Evolutionary conservation across 2,329 filamentous ascomycete genomes (phyloP).

Genomic region (Xylariomycetidae sp.): DNA sequence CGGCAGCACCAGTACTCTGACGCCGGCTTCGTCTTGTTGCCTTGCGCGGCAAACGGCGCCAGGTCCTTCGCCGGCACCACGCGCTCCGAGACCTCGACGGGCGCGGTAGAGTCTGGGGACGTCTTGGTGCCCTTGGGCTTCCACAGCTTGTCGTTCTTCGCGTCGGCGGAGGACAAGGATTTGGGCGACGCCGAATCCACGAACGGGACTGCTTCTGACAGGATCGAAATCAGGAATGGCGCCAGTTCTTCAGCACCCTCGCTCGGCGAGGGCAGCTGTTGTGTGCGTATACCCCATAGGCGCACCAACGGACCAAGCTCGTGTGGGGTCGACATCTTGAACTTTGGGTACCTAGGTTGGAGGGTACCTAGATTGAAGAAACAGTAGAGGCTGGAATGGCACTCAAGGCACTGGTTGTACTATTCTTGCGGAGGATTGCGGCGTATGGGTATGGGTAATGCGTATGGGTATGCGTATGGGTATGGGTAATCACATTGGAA

Average conservation of each 20-base stretch:
- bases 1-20: slow-evolving; percentile 59
- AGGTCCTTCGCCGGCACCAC: slow-evolving; percentile 40
- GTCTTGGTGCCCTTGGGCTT: slow-evolving; percentile 43
- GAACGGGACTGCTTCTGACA: slow-evolving; percentile 55
- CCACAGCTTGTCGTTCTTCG: slow-evolving; percentile 40
- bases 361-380: not conserved
- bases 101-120: slow-evolving; percentile 41
- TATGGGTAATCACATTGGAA: too few species aligned
- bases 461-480: too few species aligned
- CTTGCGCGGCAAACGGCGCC: slow-evolving; percentile 25
- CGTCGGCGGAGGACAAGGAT: slow-evolving; percentile 11
- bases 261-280: slow-evolving; percentile 39
- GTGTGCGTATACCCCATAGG: slow-evolving; percentile 44
- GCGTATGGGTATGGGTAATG: too few species aligned
- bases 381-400: too few species aligned
- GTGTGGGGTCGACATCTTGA: slow-evolving; percentile 13
- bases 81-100: slow-evolving; percentile 48
- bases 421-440: too few species aligned
- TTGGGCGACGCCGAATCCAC: slow-evolving; percentile 47
- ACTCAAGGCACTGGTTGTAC: too few species aligned
- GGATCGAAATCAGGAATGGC: slow-evolving; percentile 44
- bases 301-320: slow-evolving; percentile 44
- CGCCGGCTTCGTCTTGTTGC: slow-evolving; percentile 7
- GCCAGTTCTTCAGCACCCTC: slow-evolving; percentile 37
- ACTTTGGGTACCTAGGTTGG: too few species aligned